Conservation (phyloP, 345 rosid genomes). For the Syzygium jambos region DNA sequence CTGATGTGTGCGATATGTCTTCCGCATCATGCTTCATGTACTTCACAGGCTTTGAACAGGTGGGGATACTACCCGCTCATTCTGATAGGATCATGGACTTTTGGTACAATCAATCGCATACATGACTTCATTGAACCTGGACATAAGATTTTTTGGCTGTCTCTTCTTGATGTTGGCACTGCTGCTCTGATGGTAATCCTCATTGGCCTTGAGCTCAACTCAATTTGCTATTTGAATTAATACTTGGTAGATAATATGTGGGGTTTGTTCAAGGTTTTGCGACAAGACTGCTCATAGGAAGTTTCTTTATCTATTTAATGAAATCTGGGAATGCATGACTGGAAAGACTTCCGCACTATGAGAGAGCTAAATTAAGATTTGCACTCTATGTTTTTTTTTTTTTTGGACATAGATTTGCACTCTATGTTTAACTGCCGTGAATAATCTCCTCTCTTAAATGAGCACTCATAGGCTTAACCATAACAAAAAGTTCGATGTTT, state of each 20-base stretch:
- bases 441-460: background rate
- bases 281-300: background rate
- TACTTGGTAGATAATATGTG: background rate
- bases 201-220: background rate
- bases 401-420: background rate
- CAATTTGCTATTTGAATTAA: background rate
- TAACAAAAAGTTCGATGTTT: background rate
- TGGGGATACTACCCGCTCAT: conserved; percentile 98
- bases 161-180: conserved; percentile 86
- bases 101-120: conserved; percentile 77
- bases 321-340: background rate
- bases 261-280: background rate
- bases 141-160: conserved; percentile 83
- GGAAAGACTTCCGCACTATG: background rate
- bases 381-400: background rate
- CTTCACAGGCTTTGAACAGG: conserved; percentile 62
- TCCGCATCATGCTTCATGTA: conserved; percentile 1
- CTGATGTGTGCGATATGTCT: background rate
- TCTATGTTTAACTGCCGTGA: background rate
- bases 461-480: background rate
- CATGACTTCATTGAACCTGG: conserved; percentile 82
- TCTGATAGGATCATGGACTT: conserved; percentile 93
- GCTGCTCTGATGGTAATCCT: conserved; percentile 81
- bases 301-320: background rate
- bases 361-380: background rate